Evolutionary conservation across 225 moss, liverwort and hornwort species (phyloP), one percentile per base, ranked within the genome.

Genomic region (Lunularia cruciata): DNA sequence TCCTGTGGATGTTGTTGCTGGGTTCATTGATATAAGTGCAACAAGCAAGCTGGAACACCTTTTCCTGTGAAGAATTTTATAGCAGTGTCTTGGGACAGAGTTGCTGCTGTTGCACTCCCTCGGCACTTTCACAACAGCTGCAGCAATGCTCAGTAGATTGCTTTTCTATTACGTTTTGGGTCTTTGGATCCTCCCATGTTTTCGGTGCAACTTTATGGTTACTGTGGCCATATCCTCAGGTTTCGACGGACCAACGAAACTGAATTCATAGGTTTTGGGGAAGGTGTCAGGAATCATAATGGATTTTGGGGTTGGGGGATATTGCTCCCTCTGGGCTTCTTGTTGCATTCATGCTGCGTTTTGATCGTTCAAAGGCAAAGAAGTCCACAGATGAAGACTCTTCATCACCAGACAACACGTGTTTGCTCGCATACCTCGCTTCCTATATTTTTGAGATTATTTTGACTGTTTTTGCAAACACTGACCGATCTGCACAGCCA

Each of bases 181-280:
- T 98, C 35, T 98, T 98, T 61, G 98, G 98, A 55, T 98, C 98
- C 56, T 91, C 98, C 48, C 98, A 93, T 73, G 74, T 98, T 43
- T 98, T 93, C 46, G 98, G 98, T 63, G 98, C 63, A 98, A 98
- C 75, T 93, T 98, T 67, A 98, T 98, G 98, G 87, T 98, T 56
- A 86, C 90, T 92, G 95, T 98, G 65, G 98, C 98, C 52, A 98
- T 93, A 26, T 98, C 93, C 4, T 83, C 90, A 65, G 98, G 87
- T 68, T 93, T 93, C 58, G 98, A 98, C 78, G 98, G 93, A 16
- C 98, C 98, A 26, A 93, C 93, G 89, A 98, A 98, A 72, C 73
- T 98, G 75, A 91, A 33, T 98, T 98, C 75, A 93, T 93, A 23
- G 80, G 92, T 76, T 83, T 82, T 36, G 67, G 67, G 2, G 67